A percentile compares a stretch with the other conserved stretches of the same genome.
Conservation (phyloP, 352 stramenopile genomes). For the Globisporangium recalcitrans region DNA sequence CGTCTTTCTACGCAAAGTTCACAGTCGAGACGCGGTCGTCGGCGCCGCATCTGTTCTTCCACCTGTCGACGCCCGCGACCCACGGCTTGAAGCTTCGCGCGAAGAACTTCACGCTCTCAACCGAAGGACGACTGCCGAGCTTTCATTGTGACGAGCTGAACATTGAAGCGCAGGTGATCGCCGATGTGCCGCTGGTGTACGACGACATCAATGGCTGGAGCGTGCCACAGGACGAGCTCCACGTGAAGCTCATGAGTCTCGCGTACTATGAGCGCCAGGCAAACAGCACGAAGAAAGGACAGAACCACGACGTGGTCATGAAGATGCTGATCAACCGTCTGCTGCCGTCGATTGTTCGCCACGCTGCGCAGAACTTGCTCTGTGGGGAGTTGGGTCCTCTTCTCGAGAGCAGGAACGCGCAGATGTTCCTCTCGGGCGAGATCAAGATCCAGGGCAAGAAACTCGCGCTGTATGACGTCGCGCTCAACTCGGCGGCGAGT, state of each 20-base stretch:
- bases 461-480: slow-evolving; percentile 51
- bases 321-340: slow-evolving; percentile 78
- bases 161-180: slow-evolving; percentile 62
- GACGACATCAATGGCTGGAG: slow-evolving; percentile 58
- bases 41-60: slow-evolving; percentile 57
- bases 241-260: slow-evolving; percentile 66
- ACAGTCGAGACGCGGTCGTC: slow-evolving; percentile 56
- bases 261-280: slow-evolving; percentile 64
- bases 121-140: slow-evolving; percentile 57
- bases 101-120: slow-evolving; percentile 62
- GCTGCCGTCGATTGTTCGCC: slow-evolving; percentile 51
- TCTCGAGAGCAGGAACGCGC: slow-evolving; percentile 46
- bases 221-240: slow-evolving; percentile 46
- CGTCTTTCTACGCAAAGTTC: slow-evolving; percentile 69
- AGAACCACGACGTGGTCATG: slow-evolving; percentile 73
- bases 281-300: slow-evolving; percentile 49
- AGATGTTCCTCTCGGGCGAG: slow-evolving; percentile 51
- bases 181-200: slow-evolving; percentile 58
- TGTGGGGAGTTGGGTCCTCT: slow-evolving; percentile 59
- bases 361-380: slow-evolving; percentile 54
- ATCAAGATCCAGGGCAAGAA: slow-evolving; percentile 57
- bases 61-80: slow-evolving; percentile 49
- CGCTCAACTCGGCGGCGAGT: slow-evolving; percentile 19
- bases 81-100: slow-evolving; percentile 56
- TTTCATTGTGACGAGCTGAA: slow-evolving; percentile 79